Base-by-base conservation (phyloP, 2,329 filamentous ascomycete genomes). In the Trichoderma koningiopsis region DNA sequence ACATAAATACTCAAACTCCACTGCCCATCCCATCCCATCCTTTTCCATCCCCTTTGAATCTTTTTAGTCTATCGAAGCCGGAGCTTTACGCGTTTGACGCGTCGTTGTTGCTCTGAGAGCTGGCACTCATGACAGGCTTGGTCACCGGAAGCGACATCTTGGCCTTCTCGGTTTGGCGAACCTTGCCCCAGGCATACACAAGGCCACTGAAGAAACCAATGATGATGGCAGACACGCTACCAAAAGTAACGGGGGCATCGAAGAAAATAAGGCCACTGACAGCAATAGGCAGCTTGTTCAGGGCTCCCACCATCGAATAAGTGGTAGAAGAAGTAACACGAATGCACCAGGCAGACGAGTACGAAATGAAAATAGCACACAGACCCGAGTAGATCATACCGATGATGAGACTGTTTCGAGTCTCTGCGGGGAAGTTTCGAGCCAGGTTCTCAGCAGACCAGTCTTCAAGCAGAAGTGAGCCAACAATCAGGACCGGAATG, bases 291-390 rank as follows among this genome's bases (percentile, higher is more conserved):
- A 99, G 90, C 86, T 99, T 99, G 87, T 99, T 99, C 76, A 99
- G 86, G 22, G 95, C 93, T 72, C 96, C 96, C 68, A 98, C 96
- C 95, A 99, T 98, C 35, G 93, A 97, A 85, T 98, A 99, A 2
- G 96, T 99, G 10, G 96, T 99, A 22, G 94, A 97, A 0, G 94
- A 97, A 8, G 96, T 98, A 73, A 97, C 92, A 74, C 96, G 94
- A 72, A 99, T 96, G 79, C 96, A 98, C 96, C 96, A 99, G 47
- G 96, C 96, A 19, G 95, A 97, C 78, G 94, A 96, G 87, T 99
- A 99, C n/a, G 95, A 98, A 81, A 99, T 99, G 83, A 97, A 97
- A 77, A 98, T 94, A 62, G 94, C 92, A 43, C 90, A 94, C 66
- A 97, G 86, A 70, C 96, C 96, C 5, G 96, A 97, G 81, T 98